Base-by-base conservation (phyloP, 139 green algal species). In the Haematococcus sp. region DNA sequence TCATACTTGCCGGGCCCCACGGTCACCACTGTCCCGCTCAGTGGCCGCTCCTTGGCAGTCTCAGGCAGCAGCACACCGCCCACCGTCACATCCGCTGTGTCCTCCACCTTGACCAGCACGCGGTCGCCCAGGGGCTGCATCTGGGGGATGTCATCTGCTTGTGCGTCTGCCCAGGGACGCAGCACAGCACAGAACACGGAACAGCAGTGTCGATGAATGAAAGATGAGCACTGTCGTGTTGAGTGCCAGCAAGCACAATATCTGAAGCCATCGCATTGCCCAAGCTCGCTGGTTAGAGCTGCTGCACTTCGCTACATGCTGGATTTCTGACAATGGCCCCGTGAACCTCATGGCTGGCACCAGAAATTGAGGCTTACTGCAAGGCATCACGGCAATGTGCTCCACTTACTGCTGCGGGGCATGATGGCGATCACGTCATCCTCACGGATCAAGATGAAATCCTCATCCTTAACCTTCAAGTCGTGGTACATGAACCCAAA, bases 401-500 rank as follows among this genome's bases (percentile, higher is more conserved):
- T 40, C n/a, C 9, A 34, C 71, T 66, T 44, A 81, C 75, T 68
- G 4, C 4, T 33, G 0, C 70, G 54, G 32, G 80, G 80, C 90
- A 98, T 90, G 63, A 91, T 86, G 77, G 93, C 94, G 25, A 98
- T 97, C 22, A 94, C 80, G 68, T 98, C 94, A 46, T 93, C 81
- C 71, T 98, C 94, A 16, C 88, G 73, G 34, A 98, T 92, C 1
- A 98, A 79, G 70, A 94, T 89, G 77, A 94, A 94, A 58, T 88
- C 68, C 35, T 91, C 69, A 0, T 81, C 91, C 31, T 85, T 63
- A 30, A 75, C 28, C 67, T 91, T 85, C 11, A 98, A 23, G 66
- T 98, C 94, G 2, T 86, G 93, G 63, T 87, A 91, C 28, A 94
- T 94, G 70, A 98, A 93, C 32, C 94, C 94, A 81, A 98, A 98